Evolutionary conservation across 1,284 basidiomycete genomes (phyloP), one percentile per base, ranked within the genome.

Genomic region (Schizophyllum commune): DNA sequence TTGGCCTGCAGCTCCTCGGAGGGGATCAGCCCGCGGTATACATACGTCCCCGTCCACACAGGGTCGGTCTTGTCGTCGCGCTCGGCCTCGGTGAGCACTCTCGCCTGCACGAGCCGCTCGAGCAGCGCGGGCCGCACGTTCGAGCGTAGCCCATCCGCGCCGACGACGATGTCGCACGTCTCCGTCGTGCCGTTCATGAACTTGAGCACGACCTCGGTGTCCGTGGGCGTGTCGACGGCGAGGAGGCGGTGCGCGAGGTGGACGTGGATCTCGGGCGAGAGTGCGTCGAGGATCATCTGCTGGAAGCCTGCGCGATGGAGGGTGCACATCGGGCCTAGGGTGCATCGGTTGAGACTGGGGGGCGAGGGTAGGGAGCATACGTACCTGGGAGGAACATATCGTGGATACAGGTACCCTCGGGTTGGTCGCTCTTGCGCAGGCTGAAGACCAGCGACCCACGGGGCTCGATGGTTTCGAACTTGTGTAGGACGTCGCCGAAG

Each of bases 141-240:
- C n/a, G 68, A 69, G 57, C 66, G 68, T 57, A 70, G 65, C 0
- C 83, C 82, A 62, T 84, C 82, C 0, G 80, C 79, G 27, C 80
- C 82, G 22, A 83, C 69, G 17, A 83, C 73, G 11, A 83, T 55
- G 61, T 83, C 80, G 64, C 77, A 80, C 3, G 70, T 68, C 2
- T 77, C 74, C 0, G 69, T 70, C 1, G 75, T 69, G 3, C 78
- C 80, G 61, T 83, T 79, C 5, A 70, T 56, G 64, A 84, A 83
- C 13, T 68, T 62, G n/a, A 83, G 65, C 7, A 64, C 68, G 19
- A 82, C 72, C 1, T 63, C 61, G 20, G 68, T 64, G 32, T 54
- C 58, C 17, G 62, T 60, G 34, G 78, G 74, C 11, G 61, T 65
- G 64, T 77, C 81, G 0, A 27, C 27, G 3, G 73, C 72, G 5